Evolutionary conservation across 2,329 filamentous ascomycete species (phyloP).

Genomic region (Xylariaceae sp.): DNA sequence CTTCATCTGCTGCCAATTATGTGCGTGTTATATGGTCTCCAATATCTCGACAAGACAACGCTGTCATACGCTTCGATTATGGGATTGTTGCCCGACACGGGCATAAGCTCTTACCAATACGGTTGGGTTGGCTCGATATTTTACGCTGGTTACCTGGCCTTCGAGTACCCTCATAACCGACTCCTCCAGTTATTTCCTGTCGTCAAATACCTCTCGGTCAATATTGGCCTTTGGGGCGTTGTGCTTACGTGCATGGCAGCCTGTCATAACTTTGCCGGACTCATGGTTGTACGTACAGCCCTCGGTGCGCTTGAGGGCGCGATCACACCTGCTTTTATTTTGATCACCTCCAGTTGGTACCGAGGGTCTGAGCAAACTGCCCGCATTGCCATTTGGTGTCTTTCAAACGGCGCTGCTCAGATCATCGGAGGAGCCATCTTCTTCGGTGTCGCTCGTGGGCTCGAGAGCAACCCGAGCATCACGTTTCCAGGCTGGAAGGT

Average conservation of each 20-base stretch:
- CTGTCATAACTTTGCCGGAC: slow-evolving; percentile 49
- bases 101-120: slow-evolving; percentile 58
- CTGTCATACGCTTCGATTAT: slow-evolving; percentile 65
- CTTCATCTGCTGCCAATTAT: neutral
- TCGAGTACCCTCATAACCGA: slow-evolving; percentile 54
- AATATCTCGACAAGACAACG: slow-evolving; percentile 65
- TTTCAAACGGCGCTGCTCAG: neutral
- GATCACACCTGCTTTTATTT: slow-evolving; percentile 55
- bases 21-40: slow-evolving; percentile 40
- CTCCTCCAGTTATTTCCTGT: slow-evolving; percentile 63
- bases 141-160: slow-evolving; percentile 57
- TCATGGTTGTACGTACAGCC: slow-evolving; percentile 57
- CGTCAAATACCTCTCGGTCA: slow-evolving; percentile 59
- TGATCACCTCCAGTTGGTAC: slow-evolving; percentile 66
- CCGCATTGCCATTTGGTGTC: slow-evolving; percentile 59
- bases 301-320: slow-evolving; percentile 59
- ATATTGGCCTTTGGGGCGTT: slow-evolving; percentile 55
- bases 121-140: slow-evolving; percentile 43
- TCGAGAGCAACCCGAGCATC: neutral
- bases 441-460: neutral
- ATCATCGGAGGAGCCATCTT: neutral
- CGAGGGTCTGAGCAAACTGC: slow-evolving; percentile 60
- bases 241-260: slow-evolving; percentile 56
- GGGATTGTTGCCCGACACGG: slow-evolving; percentile 60
- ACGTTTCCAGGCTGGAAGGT: slow-evolving; percentile 37